Evolutionary conservation across 2,329 filamentous ascomycete species (phyloP), one percentile per base, ranked within the genome.

Genomic region (Ceratocystis ficicola): DNA sequence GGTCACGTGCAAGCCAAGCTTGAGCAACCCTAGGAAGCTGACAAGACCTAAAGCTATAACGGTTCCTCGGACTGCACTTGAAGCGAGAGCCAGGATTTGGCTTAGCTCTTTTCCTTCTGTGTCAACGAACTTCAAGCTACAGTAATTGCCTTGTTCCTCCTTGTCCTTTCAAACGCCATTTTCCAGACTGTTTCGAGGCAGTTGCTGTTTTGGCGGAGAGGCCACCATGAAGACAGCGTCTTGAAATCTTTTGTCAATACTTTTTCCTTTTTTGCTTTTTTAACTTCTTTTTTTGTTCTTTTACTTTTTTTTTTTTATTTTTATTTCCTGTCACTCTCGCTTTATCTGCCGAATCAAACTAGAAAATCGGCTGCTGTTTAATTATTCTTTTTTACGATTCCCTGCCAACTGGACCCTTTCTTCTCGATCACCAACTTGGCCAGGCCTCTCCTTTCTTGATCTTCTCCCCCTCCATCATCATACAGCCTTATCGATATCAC

Each of bases 181-280:
- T n/a, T 57, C 28, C 25, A 30, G 22, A 57, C 52, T 57, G n/a
- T 57, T 57, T 25, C 52, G 52, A 57, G 59, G 59, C 32, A 44
- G 32, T 62, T 62, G 25, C 32, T 32, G 32, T 62, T 62, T 62
- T 41, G 59, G 59, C 52, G n/a, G 52, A 57, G 60, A 41, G 61
- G 61, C 60, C 44, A 46, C 60, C 20, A 62, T 44, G 44, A 32
- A 48, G 28, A 48, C 25, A 63, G 36, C 61, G 28, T 28, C 61
- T 41, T 41, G 22, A 44, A 22, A 8, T 32, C 10, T 48, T 63
- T 25, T 20, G 20, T 32, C 10, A 41, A 44, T 12, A 44, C 5
- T 50, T 50, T 44, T 50, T 36, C 36, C 5, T 50, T 50, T 36
- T 55, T 25, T 28, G 32, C 10, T 41, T 46, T 3, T n/a, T 50